These are phyloP conservation scores for Blepharisma japonicum DNA, from an alignment of 73 alveolate genomes.

Conservation along the genomic window DNA sequence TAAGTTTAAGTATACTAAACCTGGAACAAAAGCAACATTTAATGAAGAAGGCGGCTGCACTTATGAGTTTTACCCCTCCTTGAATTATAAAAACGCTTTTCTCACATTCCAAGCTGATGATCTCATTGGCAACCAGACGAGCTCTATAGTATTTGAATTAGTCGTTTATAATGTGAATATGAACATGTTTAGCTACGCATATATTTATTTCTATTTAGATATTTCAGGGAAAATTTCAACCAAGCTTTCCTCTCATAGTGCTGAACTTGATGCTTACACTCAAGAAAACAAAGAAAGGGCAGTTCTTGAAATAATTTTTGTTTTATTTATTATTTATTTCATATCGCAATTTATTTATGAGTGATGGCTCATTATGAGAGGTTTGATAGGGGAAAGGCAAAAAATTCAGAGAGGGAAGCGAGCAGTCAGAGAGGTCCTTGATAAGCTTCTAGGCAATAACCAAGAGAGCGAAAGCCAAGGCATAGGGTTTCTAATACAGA, in stretches of 20 bases:
- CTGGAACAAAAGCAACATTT: neutral
- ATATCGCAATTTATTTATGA: neutral
- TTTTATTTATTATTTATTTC: conserved; percentile 34
- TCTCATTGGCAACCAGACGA: conserved; percentile 11
- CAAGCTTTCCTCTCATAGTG: conserved; percentile 6
- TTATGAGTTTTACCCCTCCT: too few relatives aligned
- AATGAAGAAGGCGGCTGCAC: neutral
- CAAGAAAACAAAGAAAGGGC: conserved; percentile 18
- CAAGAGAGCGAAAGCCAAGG: too few relatives aligned
- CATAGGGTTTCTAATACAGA: too few relatives aligned
- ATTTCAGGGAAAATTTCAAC: conserved; percentile 35
- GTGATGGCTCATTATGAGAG: neutral
- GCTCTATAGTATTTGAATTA: conserved; percentile 44
- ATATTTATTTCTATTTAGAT: conserved; percentile 30
- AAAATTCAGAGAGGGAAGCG: neutral
- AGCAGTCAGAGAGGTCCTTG: too few relatives aligned
- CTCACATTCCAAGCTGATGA: neutral
- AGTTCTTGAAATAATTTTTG: conserved; percentile 35
- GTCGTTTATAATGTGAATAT: conserved; percentile 41
- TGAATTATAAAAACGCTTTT: neutral
- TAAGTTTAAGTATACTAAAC: neutral
- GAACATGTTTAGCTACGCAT: conserved; percentile 26
- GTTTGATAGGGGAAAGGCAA: neutral
- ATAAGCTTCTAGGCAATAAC: too few relatives aligned
- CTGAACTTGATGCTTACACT: conserved; percentile 26